Evolutionary conservation across 148 eudicot species (phyloP), one percentile per base, ranked within the genome.

Genomic region (Vaccinium vitisidaea): DNA sequence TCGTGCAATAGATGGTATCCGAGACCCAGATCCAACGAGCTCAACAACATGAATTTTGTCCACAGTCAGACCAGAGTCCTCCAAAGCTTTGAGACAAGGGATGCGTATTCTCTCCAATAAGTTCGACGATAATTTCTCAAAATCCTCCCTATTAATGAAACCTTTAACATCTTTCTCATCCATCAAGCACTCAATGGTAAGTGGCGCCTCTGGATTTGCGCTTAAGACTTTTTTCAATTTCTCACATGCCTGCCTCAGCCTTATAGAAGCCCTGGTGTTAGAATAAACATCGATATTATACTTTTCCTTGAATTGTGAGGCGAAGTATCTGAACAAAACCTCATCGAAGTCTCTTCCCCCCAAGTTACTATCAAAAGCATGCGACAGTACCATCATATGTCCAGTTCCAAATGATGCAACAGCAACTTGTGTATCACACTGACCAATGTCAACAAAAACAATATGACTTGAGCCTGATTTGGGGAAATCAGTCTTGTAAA

Each of bases 341-440:
- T 97, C 98, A 80, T 97, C 99, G 85, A 97, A 97, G 90, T 97
- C 93, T 88, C 99, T 90, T 27, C 95, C 98, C 27, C 99, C 99
- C 85, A 97, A 88, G 79, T 94, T 91, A 83, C 92, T 82, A 83
- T 97, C 94, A 85, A 89, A 94, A 63, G 93, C 86, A 90, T 95
- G 98, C n/a, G 99, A 90, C 79, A 95, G 83, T 74, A 97, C 88
- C 83, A 90, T 95, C 95, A 93, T 90, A 30, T 84, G 81, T 46
- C 94, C 98, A 84, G 93, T 88, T 86, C 85, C 82, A 86, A 93
- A 95, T 18, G 87, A 88, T 25, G 86, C 93, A 86, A 97, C 94
- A 25, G 93, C 86, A 85, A 97, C 98, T 87, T 94, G 99, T 46
- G 96, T 95, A 90, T 95, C 99, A 83, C 95, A 92, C 80, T 97